Conservation (phyloP, 2,329 filamentous ascomycete species). For the Samsoniella hepiali region DNA sequence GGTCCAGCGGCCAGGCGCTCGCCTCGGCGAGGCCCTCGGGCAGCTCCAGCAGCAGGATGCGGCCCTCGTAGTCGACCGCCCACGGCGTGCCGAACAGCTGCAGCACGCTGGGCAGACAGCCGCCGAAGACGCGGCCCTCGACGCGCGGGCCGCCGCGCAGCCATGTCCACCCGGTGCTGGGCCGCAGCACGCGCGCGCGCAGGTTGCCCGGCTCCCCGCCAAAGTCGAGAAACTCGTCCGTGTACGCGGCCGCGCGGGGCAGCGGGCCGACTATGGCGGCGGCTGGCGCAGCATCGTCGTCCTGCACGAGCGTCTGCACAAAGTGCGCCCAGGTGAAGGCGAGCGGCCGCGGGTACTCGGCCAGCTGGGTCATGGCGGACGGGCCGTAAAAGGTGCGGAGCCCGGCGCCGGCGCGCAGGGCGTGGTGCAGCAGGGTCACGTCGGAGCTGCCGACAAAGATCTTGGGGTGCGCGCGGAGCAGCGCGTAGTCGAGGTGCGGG, state of each 20-base stretch:
- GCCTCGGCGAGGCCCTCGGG: conserved; percentile 27
- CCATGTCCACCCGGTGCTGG: conserved; percentile 36
- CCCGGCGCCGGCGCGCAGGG: conserved; percentile 35
- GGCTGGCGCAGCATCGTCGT: conserved; percentile 23
- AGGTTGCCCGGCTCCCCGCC: conserved; percentile 25
- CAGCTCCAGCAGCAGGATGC: conserved; percentile 36
- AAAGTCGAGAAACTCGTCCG: conserved; percentile 25
- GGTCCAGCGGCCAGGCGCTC: conserved; percentile 17
- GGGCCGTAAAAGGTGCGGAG: conserved; percentile 45
- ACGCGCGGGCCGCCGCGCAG: conserved; percentile 31
- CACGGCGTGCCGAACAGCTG: conserved; percentile 30
- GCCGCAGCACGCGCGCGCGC: conserved; percentile 29
- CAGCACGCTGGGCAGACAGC: conserved; percentile 34
- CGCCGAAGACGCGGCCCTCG: conserved; percentile 44
- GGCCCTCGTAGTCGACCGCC: conserved; percentile 30
- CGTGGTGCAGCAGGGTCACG: conserved; percentile 42
- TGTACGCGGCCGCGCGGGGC: conserved; percentile 32
- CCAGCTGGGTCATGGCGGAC: conserved; percentile 37
- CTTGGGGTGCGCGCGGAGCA: conserved; percentile 37
- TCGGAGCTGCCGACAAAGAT: conserved; percentile 43
- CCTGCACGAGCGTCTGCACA: conserved; percentile 32
- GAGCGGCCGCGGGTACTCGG: conserved; percentile 24
- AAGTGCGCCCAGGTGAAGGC: conserved; percentile 31
- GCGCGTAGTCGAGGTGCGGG: conserved; percentile 35
- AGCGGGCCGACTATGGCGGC: conserved; percentile 30